These are phyloP conservation scores for Leccinum rimulosum DNA, from an alignment of 768 basidiomycete genomes.

Conservation along the genomic window DNA sequence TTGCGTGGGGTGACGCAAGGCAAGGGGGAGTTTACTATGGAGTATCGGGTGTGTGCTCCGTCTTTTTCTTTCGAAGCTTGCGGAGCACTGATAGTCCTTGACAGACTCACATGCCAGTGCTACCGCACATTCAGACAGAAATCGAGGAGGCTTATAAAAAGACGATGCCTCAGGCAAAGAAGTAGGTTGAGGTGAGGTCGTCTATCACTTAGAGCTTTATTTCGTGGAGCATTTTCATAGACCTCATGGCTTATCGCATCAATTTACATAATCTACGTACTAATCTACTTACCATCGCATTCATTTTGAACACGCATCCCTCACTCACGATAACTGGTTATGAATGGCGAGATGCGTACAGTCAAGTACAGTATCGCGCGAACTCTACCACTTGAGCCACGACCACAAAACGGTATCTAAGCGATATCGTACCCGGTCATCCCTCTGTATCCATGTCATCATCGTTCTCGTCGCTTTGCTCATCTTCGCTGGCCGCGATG, in stretches of 20 bases:
- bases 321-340: not conserved
- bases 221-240: not conserved
- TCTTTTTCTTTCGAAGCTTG: not conserved
- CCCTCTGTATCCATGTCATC: too few species aligned
- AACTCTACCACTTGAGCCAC: too few species aligned
- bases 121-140: constrained; percentile 85
- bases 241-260: constrained; percentile 5
- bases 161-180: constrained; percentile 66
- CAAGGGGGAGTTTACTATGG: constrained; percentile 88
- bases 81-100: not conserved
- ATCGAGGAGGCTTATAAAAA: constrained; percentile 85
- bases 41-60: constrained; percentile 58
- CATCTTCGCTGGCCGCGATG: too few species aligned
- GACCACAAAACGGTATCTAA: too few species aligned
- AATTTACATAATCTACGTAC: constrained; percentile 11
- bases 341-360: not conserved
- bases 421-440: too few species aligned
- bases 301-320: constrained; percentile 6
- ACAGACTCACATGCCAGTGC: constrained; percentile 77
- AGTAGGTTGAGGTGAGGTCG: constrained; percentile 42
- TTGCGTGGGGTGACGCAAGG: constrained; percentile 94
- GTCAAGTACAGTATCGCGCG: too few species aligned
- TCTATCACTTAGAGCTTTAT: constrained; percentile 17
- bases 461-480: too few species aligned
- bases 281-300: constrained; percentile 4